Base-by-base conservation (phyloP, 768 basidiomycete species). In the Leccinum subtestaceum region DNA sequence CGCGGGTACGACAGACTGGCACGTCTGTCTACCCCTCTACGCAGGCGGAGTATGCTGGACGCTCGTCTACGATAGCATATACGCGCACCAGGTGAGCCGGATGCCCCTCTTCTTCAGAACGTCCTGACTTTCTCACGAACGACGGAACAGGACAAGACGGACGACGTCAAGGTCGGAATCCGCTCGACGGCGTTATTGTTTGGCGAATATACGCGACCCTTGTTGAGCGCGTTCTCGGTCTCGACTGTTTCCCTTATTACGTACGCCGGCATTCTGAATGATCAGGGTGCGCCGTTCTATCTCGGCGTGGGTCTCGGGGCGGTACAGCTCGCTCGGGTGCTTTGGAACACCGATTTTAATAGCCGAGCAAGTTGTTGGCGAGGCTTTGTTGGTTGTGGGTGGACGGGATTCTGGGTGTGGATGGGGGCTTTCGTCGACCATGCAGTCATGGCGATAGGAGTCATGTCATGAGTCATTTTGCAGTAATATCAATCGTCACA, bases 1-100 rank as follows among this genome's bases (percentile, higher is more conserved):
- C 4, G 84, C 89, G 1, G 93, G 92, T 2, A 66, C 80, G 2
- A 86, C 88, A 3, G 79, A 96, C 68, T 96, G 93, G 95, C 70
- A 70, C 11, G 83, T 95, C 45, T 92, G 90, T 46, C 74, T 91
- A 9, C 93, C 97, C 2, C 81, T 99, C 12, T 98, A 98, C 68
- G 87, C 88, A 1, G 93, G 95, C 8, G 91, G 93, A 23, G 76
- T 95, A 27, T 85, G 86, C 66, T 98, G 95, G 95, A 95, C 95
- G 52, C 81, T 99, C 47, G 91, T 97, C 2, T 99, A 98, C 70
- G 97, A 99, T 66, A 96, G 89, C 52, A 94, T 98, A 64, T 98
- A 98, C 67, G 97, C 97, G 3, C 97, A 99, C 72, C 96, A 98
- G 78, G 93, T 91, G 60, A 31, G 75, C 31, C 31, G 31, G 10